These are phyloP conservation scores for Pseudonectria buxi DNA, from an alignment of 2,329 filamentous ascomycete species.

Conservation along the genomic window DNA sequence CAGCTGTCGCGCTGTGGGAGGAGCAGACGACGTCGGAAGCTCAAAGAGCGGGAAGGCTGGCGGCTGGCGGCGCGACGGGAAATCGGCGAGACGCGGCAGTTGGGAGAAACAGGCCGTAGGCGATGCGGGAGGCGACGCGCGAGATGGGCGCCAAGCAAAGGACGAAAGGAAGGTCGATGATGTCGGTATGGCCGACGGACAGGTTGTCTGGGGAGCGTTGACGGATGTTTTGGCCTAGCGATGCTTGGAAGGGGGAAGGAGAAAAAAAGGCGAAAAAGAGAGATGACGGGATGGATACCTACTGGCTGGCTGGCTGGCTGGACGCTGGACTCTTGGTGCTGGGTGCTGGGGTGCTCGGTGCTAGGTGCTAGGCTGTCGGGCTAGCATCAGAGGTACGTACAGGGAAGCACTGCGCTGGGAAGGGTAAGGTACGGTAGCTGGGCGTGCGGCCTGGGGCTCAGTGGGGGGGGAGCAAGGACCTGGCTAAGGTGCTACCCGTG, in stretches of 20 bases:
- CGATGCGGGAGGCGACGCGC: no score
- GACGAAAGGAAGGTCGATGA: no score
- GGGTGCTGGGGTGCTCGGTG: no score
- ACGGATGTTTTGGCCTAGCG: conserved; percentile 10
- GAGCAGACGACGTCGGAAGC: background rate
- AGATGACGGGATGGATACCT: conserved; percentile 20
- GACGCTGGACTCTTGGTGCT: background rate
- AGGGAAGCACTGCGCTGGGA: no score
- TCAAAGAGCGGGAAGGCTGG: conserved; percentile 8
- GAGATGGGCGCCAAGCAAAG: no score
- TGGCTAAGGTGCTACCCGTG: background rate
- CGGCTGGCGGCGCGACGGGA: conserved; percentile 10
- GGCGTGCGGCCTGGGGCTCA: no score
- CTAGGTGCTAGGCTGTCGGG: no score
- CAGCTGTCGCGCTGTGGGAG: background rate
- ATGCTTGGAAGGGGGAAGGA: conserved; percentile 23
- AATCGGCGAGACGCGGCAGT: conserved; percentile 5
- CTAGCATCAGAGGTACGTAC: no score
- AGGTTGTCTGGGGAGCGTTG: conserved; percentile 3
- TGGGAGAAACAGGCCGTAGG: background rate
- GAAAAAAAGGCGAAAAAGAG: conserved; percentile 18
- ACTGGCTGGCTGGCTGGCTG: conserved; percentile 7
- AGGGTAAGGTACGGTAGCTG: conserved; percentile 5
- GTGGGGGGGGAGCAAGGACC: no score
- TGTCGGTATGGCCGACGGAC: no score